Evolutionary conservation across 805 yeast genomes (phyloP).

Genomic region (Starmerella floris): DNA sequence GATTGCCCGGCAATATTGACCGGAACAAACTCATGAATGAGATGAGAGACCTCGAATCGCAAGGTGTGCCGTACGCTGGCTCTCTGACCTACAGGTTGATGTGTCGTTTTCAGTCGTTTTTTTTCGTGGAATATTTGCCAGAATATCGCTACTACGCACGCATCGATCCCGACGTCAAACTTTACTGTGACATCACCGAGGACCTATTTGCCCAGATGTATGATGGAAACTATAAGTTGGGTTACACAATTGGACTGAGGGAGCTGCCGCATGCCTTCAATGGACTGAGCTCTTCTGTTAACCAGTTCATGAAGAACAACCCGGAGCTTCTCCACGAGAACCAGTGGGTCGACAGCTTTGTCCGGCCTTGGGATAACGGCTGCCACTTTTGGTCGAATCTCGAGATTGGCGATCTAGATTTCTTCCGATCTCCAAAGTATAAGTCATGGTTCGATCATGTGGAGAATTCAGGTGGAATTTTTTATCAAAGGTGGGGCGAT

Average conservation of each 20-base stretch:
- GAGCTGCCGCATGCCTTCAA: constrained; percentile 79
- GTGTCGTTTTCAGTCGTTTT: constrained; percentile 88
- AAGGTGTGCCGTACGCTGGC: constrained; percentile 67
- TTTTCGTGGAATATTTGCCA: constrained; percentile 63
- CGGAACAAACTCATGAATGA: constrained; percentile 70
- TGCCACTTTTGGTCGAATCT: constrained; percentile 92
- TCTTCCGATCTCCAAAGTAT: constrained; percentile 56
- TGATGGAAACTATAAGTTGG: constrained; percentile 55
- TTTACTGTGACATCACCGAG: constrained; percentile 80
- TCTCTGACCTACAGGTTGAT: constrained; percentile 76
- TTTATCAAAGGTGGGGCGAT: constrained; percentile 93
- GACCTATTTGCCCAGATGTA: constrained; percentile 84
- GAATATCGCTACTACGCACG: constrained; percentile 90
- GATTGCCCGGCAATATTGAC: constrained; percentile 42
- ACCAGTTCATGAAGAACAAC: constrained; percentile 32
- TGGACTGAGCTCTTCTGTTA: constrained; percentile 47
- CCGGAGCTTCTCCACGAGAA: constrained; percentile 43
- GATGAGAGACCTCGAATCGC: constrained; percentile 4
- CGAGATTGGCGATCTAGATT: constrained; percentile 73
- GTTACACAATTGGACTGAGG: constrained; percentile 65
- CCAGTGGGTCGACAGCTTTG: constrained; percentile 46
- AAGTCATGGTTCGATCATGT: constrained; percentile 52
- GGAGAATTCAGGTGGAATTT: constrained; percentile 70
- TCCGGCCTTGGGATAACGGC: constrained; percentile 55
- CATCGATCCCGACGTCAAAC: constrained; percentile 84